Evolutionary conservation across 2,329 filamentous ascomycete genomes (phyloP).

Genomic region (Leptographium galeiforme): DNA sequence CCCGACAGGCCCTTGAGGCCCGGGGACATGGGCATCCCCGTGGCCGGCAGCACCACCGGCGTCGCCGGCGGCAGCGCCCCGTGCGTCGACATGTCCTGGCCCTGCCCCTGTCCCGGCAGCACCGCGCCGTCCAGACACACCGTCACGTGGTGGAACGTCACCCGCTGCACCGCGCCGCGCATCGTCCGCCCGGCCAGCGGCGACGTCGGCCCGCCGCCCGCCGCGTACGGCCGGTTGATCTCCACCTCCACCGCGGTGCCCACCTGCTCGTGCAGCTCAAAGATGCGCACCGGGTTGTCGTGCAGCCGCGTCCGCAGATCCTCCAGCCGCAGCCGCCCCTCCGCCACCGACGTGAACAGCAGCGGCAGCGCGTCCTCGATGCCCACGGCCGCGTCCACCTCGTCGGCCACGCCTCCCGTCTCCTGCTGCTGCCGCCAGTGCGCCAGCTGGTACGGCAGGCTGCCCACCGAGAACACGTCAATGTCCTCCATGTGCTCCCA

Average conservation of each 20-base stretch:
- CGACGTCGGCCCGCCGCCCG: slow-evolving; percentile 40
- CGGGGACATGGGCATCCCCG: slow-evolving; percentile 36
- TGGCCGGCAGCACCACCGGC: slow-evolving; percentile 16
- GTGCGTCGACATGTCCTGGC: slow-evolving; percentile 66
- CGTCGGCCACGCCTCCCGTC: slow-evolving; percentile 21
- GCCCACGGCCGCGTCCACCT: slow-evolving; percentile 42
- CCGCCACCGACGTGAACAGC: slow-evolving; percentile 60
- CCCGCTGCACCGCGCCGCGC: slow-evolving; percentile 58
- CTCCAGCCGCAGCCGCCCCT: slow-evolving; percentile 59
- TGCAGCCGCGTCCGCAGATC: slow-evolving; percentile 60
- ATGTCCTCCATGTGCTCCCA: slow-evolving; percentile 63
- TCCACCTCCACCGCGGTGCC: slow-evolving; percentile 62
- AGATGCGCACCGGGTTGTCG: slow-evolving; percentile 68
- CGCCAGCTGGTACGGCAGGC: slow-evolving; percentile 64
- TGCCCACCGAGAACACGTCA: slow-evolving; percentile 68
- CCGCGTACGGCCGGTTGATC: slow-evolving; percentile 55
- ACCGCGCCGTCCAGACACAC: slow-evolving; percentile 62
- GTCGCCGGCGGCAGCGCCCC: slow-evolving; percentile 38
- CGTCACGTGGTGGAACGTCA: slow-evolving; percentile 62
- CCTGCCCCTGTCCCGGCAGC: slow-evolving; percentile 40
- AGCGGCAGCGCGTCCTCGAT: slow-evolving; percentile 63
- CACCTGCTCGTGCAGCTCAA: slow-evolving; percentile 69
- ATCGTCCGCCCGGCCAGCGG: slow-evolving; percentile 58
- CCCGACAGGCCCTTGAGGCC: slow-evolving; percentile 36
- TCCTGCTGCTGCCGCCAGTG: slow-evolving; percentile 28